Evolutionary conservation across 495 filamentous ascomycete genomes (phyloP).

Genomic region (Talaromyces trachyspermus): DNA sequence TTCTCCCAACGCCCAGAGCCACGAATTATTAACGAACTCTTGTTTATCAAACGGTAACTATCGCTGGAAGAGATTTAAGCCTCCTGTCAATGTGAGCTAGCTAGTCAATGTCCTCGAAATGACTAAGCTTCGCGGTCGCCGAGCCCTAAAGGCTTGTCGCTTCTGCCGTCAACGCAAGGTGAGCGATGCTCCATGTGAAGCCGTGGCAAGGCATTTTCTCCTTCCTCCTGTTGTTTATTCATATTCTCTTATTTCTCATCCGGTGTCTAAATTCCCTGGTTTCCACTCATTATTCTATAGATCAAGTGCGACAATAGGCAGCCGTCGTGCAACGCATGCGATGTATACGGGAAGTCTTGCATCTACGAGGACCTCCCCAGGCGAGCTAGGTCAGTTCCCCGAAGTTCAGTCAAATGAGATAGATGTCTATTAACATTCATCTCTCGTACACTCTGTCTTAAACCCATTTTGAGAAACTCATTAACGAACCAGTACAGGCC

Average conservation of each 20-base stretch:
- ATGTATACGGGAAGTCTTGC: conserved; percentile 2
- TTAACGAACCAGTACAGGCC: conserved; percentile 12
- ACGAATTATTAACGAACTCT: no score
- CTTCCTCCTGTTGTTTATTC: no score
- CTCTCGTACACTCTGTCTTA: conserved; percentile 7
- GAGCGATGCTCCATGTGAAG: neutral
- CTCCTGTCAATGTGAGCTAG: no score
- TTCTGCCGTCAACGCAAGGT: conserved; percentile 27
- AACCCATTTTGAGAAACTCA: neutral
- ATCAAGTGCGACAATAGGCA: conserved; percentile 24
- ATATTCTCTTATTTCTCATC: no score
- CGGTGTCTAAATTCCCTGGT: no score
- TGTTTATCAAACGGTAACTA: no score
- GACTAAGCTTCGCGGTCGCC: no score
- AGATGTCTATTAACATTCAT: no score
- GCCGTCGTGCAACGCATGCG: conserved; percentile 20
- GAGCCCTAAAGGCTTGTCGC: conserved; percentile 21
- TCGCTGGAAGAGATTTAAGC: no score
- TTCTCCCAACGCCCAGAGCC: no score
- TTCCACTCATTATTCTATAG: conserved; percentile 8
- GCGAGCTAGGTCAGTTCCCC: conserved; percentile 1
- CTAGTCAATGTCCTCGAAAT: no score
- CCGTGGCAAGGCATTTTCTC: neutral
- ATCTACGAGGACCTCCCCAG: conserved; percentile 5
- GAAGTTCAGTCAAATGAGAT: conserved; percentile 13